Conservation (phyloP, 1,284 basidiomycete species). For the Ceratobasidium sp. region DNA sequence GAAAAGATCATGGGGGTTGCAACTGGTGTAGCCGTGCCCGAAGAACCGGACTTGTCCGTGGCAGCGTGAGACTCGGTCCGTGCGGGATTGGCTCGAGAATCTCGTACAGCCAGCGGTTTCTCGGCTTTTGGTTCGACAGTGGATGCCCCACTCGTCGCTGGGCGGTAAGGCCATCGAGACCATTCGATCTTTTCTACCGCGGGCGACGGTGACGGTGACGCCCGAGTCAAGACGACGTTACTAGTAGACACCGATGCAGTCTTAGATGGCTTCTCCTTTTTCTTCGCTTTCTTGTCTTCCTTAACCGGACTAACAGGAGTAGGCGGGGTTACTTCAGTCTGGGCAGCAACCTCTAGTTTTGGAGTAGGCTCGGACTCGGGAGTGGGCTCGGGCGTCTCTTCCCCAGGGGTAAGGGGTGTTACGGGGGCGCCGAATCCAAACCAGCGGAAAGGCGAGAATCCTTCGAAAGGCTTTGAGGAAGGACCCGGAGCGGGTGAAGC, state of each 20-base stretch:
- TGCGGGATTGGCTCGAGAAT: slow-evolving; percentile 2
- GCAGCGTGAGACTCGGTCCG: slow-evolving; percentile 9
- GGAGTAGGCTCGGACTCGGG: too few species aligned
- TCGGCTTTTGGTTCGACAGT: not conserved
- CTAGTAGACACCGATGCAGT: not conserved
- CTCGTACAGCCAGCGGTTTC: not conserved
- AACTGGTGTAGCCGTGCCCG: slow-evolving; percentile 5
- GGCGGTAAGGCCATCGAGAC: slow-evolving; percentile 34
- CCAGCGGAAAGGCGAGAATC: slow-evolving; percentile 38
- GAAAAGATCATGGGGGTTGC: slow-evolving; percentile 4
- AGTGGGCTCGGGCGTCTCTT: slow-evolving; percentile 21
- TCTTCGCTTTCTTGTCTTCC: not conserved
- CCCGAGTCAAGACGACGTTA: slow-evolving; percentile 7
- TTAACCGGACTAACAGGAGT: slow-evolving; percentile 4
- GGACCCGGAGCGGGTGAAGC: not conserved
- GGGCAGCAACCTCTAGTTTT: too few species aligned
- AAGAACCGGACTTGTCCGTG: not conserved
- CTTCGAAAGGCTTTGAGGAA: not conserved
- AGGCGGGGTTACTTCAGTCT: not conserved
- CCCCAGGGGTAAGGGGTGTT: not conserved
- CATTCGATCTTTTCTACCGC: slow-evolving; percentile 28
- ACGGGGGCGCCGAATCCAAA: slow-evolving; percentile 14
- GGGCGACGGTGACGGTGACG: slow-evolving; percentile 11
- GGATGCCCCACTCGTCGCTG: not conserved
- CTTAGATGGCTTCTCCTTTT: not conserved